A percentile compares a stretch with the other conserved stretches of the same genome.
Evolutionary conservation across 805 yeast genomes (phyloP).

Genomic region (Yarrowia keelungensis): DNA sequence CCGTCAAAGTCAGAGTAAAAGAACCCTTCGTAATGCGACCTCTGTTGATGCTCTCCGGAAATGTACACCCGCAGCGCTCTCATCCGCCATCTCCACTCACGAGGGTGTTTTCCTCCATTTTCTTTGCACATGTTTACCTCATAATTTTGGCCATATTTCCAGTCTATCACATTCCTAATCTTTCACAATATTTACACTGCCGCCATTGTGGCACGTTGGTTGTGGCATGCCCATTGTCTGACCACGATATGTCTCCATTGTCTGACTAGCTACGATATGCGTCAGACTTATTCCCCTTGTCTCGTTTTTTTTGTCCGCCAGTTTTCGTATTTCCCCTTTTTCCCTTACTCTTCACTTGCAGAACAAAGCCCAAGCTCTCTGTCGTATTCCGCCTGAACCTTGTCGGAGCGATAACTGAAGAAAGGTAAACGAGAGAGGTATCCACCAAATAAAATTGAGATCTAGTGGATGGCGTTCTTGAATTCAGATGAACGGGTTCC

Average conservation of each 20-base stretch:
- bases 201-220: neutral
- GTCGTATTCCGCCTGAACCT: conserved; percentile 33
- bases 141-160: too few species aligned
- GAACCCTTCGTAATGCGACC: too few species aligned
- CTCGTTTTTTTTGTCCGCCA: neutral
- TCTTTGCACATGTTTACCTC: too few species aligned
- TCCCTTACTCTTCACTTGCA: conserved; percentile 1
- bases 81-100: too few species aligned
- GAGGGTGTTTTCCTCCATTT: too few species aligned
- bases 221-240: conserved; percentile 3
- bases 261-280: neutral
- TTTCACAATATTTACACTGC: neutral
- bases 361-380: neutral
- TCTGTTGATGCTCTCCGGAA: too few species aligned
- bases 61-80: too few species aligned
- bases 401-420: conserved; percentile 26
- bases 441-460: too few species aligned
- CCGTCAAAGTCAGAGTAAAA: too few species aligned
- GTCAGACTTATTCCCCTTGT: neutral
- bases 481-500: too few species aligned
- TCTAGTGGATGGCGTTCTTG: too few species aligned
- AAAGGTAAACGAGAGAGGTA: too few species aligned
- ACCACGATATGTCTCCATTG: neutral
- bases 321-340: conserved; percentile 31
- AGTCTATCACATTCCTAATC: neutral